Conservation (phyloP, 2,329 filamentous ascomycete genomes). For the Byssochlamys sp. region DNA sequence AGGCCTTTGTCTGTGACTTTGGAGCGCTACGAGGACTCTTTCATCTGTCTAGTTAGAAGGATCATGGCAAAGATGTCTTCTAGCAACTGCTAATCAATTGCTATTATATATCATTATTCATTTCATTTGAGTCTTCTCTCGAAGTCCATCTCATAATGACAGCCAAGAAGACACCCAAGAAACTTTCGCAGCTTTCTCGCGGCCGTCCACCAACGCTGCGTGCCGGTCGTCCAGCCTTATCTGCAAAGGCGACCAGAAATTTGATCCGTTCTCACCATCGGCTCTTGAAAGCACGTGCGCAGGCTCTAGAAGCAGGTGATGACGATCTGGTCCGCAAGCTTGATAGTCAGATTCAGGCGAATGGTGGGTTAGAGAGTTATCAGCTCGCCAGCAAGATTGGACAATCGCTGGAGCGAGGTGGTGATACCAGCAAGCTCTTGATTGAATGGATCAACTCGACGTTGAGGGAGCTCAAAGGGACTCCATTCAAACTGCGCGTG, state of each 20-base stretch:
- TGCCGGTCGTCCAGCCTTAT: constrained; percentile 34
- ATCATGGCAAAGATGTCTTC: neutral
- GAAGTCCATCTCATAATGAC: constrained; percentile 14
- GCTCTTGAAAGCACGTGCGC: constrained; percentile 47
- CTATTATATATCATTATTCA: neutral
- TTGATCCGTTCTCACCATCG: constrained; percentile 53
- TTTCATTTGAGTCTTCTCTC: neutral
- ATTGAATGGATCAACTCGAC: constrained; percentile 47
- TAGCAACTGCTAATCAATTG: neutral
- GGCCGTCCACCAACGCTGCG: constrained; percentile 36
- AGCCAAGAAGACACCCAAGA: constrained; percentile 22
- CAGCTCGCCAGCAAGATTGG: constrained; percentile 55
- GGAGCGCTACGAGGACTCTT: neutral
- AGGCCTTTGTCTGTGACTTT: neutral
- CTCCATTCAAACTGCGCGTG: constrained; percentile 46
- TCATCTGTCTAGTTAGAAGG: neutral
- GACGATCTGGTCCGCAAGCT: constrained; percentile 34
- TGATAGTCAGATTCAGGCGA: constrained; percentile 42
- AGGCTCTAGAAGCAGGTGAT: constrained; percentile 41
- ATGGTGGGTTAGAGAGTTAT: constrained; percentile 51
- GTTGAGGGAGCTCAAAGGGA: constrained; percentile 14
- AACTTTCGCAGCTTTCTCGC: constrained; percentile 32
- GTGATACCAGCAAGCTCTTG: constrained; percentile 53
- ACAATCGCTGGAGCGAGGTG: constrained; percentile 51
- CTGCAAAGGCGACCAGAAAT: constrained; percentile 48